A percentile compares a stretch with the other conserved stretches of the same genome.
Evolutionary conservation across 1,139 yeast species (phyloP).

Genomic region (Scheffersomyces parashehatae): DNA sequence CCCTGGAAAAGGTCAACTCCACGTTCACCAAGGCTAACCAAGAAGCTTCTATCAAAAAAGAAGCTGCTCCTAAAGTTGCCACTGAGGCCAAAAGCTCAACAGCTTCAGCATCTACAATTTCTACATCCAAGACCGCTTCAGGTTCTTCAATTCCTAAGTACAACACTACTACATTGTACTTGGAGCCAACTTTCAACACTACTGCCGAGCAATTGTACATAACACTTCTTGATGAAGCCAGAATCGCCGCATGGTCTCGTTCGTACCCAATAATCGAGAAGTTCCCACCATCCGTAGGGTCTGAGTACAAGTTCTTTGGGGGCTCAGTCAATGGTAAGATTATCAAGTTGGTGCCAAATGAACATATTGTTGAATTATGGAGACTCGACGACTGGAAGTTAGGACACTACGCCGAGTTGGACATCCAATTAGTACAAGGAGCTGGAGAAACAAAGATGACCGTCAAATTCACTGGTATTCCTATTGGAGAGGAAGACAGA

Average conservation of each 20-base stretch:
- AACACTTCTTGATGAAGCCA: slow-evolving; percentile 71
- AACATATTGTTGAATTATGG: slow-evolving; percentile 75
- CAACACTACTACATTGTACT: slow-evolving; percentile 76
- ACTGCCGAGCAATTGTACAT: slow-evolving; percentile 81
- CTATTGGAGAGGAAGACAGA: slow-evolving; percentile 94
- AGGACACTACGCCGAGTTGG: slow-evolving; percentile 74
- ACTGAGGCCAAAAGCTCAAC: slow-evolving; percentile 10
- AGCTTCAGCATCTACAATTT: neutral
- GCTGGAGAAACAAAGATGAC: slow-evolving; percentile 78
- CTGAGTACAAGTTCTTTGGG: slow-evolving; percentile 72
- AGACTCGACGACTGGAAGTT: slow-evolving; percentile 84
- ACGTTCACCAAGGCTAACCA: slow-evolving; percentile 69
- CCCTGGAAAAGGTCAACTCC: slow-evolving; percentile 64
- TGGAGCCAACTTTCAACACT: slow-evolving; percentile 82
- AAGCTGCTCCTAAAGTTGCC: slow-evolving; percentile 13
- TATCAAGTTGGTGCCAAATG: slow-evolving; percentile 55
- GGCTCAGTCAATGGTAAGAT: slow-evolving; percentile 84
- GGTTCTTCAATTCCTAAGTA: slow-evolving; percentile 49
- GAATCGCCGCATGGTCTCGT: slow-evolving; percentile 89
- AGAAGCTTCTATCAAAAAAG: slow-evolving; percentile 10
- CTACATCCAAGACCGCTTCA: slow-evolving; percentile 7
- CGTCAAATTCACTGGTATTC: slow-evolving; percentile 85
- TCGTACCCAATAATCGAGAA: slow-evolving; percentile 62
- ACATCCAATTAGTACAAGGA: slow-evolving; percentile 70
- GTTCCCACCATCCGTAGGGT: slow-evolving; percentile 57